Conservation (phyloP, 306 rosid species). For the Citrullus colocynthis region DNA sequence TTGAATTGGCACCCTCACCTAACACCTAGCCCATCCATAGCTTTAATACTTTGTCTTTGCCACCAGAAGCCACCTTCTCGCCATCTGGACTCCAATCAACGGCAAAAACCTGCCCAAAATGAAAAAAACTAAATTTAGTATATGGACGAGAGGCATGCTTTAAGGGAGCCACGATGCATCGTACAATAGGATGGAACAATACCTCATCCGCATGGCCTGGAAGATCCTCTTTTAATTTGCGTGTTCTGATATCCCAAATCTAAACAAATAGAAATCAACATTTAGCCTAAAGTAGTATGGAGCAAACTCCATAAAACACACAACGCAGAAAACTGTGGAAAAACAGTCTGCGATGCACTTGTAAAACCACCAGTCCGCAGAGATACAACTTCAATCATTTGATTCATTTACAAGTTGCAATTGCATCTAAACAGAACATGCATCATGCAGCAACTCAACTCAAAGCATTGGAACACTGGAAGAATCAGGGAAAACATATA, state of each 20-base stretch:
- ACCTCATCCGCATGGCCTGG: constrained; percentile 98
- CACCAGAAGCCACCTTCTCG: constrained; percentile 96
- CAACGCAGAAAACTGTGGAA: not conserved
- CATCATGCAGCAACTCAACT: not conserved
- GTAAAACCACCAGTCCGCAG: not conserved
- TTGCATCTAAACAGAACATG: not conserved
- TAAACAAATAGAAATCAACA: constrained; percentile 10
- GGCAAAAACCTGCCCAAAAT: constrained; percentile 49
- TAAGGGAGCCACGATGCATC: not conserved
- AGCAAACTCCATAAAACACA: not conserved
- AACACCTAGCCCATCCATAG: constrained; percentile 76
- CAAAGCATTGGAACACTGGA: not conserved
- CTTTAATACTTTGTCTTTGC: constrained; percentile 86
- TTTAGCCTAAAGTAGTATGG: not conserved
- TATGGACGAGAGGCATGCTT: not conserved
- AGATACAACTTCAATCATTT: not conserved
- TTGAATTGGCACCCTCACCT: not conserved
- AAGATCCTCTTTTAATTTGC: constrained; percentile 80
- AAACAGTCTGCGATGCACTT: not conserved
- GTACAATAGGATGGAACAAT: constrained; percentile 3
- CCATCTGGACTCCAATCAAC: constrained; percentile 99
- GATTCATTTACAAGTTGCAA: not conserved
- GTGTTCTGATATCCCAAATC: constrained; percentile 90
- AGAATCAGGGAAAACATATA: not conserved
- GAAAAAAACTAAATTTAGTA: constrained; percentile 9